phyloP scores from a whole-genome alignment of 148 eudicot genomes.

The Limonium bicolor region DNA sequence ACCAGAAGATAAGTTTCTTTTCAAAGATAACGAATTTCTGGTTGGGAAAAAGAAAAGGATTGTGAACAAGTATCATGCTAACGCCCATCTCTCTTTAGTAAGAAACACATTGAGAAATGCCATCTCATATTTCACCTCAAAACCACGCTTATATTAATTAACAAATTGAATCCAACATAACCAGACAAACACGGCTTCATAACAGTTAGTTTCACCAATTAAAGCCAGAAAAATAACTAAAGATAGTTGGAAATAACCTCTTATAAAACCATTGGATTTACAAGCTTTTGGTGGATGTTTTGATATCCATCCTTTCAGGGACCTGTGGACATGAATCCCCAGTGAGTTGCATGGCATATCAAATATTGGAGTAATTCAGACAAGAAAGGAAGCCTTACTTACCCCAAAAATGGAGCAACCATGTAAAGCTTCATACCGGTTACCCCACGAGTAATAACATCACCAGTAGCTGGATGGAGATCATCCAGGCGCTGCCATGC shows the following conservation, averaged over 20 bases:
- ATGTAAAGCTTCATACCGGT: conserved; percentile 94
- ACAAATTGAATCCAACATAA: no score
- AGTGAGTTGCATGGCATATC: neutral
- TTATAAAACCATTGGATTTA: conserved; percentile 33
- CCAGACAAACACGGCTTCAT: no score
- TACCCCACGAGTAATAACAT: conserved; percentile 88
- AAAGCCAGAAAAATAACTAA: no score
- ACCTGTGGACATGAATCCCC: conserved; percentile 24
- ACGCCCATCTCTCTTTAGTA: no score
- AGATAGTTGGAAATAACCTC: conserved; percentile 33
- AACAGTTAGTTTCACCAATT: no score
- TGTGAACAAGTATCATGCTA: no score
- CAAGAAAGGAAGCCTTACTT: conserved; percentile 13
- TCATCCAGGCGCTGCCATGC: conserved; percentile 98
- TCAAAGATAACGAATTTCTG: no score
- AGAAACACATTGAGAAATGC: no score
- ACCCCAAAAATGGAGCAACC: conserved; percentile 95
- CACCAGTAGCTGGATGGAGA: conserved; percentile 63
- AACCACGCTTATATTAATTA: no score
- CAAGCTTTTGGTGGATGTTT: conserved; percentile 37
- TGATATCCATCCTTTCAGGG: conserved; percentile 70
- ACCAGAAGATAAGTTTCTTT: no score
- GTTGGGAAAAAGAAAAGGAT: no score
- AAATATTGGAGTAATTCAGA: neutral
- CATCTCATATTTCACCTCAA: no score